Evolutionary conservation across 305 asterid species (phyloP).

Genomic region (Fraxinus greggii): DNA sequence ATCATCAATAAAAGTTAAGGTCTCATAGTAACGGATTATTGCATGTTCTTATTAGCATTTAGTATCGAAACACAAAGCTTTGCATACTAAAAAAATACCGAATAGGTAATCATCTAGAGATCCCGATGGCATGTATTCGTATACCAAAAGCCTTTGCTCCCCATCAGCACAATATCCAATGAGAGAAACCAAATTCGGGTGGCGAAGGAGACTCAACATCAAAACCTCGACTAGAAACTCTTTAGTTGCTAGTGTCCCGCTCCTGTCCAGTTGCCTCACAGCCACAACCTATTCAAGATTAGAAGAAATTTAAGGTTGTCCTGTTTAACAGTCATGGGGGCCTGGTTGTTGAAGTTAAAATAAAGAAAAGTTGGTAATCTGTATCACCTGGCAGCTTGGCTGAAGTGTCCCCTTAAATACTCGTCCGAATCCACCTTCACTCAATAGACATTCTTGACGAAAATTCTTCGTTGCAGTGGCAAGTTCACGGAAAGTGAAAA

Average conservation of each 20-base stretch:
- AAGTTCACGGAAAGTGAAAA: slow-evolving; percentile 85
- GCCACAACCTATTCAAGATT: slow-evolving; percentile 52
- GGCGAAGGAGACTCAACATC: slow-evolving; percentile 59
- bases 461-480: slow-evolving; percentile 84
- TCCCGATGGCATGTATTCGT: slow-evolving; percentile 69
- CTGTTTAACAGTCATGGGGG: neutral
- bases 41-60: neutral
- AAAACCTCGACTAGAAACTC: slow-evolving; percentile 66
- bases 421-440: slow-evolving; percentile 87
- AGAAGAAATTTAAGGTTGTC: slow-evolving; percentile 3
- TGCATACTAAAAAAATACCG: slow-evolving; percentile 37
- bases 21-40: neutral
- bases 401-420: slow-evolving; percentile 73
- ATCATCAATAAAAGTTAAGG: neutral
- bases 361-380: neutral
- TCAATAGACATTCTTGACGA: slow-evolving; percentile 67
- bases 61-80: neutral
- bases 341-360: neutral
- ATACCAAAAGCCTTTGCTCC: slow-evolving; percentile 83
- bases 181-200: slow-evolving; percentile 62
- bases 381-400: slow-evolving; percentile 51
- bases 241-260: slow-evolving; percentile 57
- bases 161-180: slow-evolving; percentile 96
- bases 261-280: slow-evolving; percentile 81
- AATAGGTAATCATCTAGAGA: slow-evolving; percentile 49